phyloP scores from a whole-genome alignment of 2,329 filamentous ascomycete genomes.

The Xylariaceae sp. region DNA sequence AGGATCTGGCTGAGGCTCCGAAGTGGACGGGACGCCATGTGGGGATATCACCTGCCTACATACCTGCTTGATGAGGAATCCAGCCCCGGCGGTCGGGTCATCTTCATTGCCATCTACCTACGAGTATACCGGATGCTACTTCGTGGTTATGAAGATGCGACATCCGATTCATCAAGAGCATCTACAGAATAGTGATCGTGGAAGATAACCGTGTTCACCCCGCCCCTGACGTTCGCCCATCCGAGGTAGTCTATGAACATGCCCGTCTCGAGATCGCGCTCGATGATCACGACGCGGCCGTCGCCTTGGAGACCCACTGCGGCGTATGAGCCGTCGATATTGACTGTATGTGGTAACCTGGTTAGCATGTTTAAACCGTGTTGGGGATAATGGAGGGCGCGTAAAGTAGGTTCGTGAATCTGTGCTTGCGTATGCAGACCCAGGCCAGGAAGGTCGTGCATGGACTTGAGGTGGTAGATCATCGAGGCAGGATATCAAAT shows the following conservation, averaged over 20 bases:
- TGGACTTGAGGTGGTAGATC: too few species aligned
- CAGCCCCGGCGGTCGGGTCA: too few species aligned
- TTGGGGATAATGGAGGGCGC: neutral
- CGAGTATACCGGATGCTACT: too few species aligned
- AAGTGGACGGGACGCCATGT: too few species aligned
- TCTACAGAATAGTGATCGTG: constrained; percentile 33
- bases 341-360: constrained; percentile 43
- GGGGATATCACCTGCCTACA: too few species aligned
- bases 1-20: too few species aligned
- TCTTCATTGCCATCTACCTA: too few species aligned
- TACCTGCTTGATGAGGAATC: too few species aligned
- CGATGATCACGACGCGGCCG: constrained; percentile 55
- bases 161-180: neutral
- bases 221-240: constrained; percentile 38
- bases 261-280: constrained; percentile 55
- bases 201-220: constrained; percentile 45
- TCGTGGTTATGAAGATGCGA: neutral
- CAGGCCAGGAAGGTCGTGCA: neutral
- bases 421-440: neutral
- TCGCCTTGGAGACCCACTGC: constrained; percentile 62
- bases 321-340: constrained; percentile 56
- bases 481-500: too few species aligned
- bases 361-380: neutral
- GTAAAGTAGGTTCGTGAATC: neutral
- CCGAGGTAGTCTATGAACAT: constrained; percentile 45